These are phyloP conservation scores for Coemansia sp. DNA, from an alignment of 192 early-diverging fungal genomes.

Conservation along the genomic window DNA sequence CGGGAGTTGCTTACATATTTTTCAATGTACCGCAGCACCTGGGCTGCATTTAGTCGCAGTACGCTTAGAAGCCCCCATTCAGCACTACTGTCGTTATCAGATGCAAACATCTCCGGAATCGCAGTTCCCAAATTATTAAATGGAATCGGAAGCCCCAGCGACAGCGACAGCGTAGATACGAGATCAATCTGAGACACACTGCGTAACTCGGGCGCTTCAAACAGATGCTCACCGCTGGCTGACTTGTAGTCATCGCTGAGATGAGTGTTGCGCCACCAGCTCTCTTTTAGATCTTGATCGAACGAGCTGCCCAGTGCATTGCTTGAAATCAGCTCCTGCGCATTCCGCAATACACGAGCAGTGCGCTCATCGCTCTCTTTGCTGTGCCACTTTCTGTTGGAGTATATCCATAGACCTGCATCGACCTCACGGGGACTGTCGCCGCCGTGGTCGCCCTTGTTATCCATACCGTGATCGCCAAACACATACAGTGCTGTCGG, in stretches of 20 bases:
- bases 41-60: constrained; percentile 64
- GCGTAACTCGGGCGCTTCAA: constrained; percentile 45
- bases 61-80: constrained; percentile 56
- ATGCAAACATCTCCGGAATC: constrained; percentile 83
- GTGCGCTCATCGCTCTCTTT: constrained; percentile 44
- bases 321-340: constrained; percentile 9
- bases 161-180: constrained; percentile 77
- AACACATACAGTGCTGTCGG: constrained; percentile 85
- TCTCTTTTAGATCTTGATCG: constrained; percentile 49
- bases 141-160: constrained; percentile 86
- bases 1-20: constrained; percentile 33
- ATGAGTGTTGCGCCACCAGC: constrained; percentile 42
- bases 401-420: constrained; percentile 83
- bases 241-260: constrained; percentile 32
- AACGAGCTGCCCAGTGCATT: constrained; percentile 36
- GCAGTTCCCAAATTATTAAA: constrained; percentile 88
- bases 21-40: constrained; percentile 54
- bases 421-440: constrained; percentile 89
- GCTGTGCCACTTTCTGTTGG: constrained; percentile 45
- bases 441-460: constrained; percentile 95
- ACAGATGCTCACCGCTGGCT: constrained; percentile 2
- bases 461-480: constrained; percentile 98
- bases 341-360: constrained; percentile 17
- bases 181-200: constrained; percentile 90
- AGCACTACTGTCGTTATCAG: constrained; percentile 2